Evolutionary conservation across 225 moss, liverwort and hornwort genomes (phyloP).

Genomic region (Lunularia cruciata): DNA sequence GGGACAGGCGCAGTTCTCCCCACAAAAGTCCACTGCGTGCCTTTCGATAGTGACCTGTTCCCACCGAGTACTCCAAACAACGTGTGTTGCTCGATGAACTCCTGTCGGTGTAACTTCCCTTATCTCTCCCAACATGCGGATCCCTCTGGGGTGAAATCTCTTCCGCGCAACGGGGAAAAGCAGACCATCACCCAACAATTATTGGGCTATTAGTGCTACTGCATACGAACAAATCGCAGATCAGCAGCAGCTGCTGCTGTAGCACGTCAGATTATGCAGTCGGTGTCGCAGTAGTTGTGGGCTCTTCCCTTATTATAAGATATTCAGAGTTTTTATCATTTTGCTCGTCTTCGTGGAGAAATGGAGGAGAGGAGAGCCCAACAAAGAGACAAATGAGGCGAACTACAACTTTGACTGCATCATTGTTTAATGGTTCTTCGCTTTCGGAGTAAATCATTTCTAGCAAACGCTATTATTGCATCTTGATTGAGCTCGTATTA

Average conservation of each 20-base stretch:
- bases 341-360: no score
- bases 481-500: not conserved
- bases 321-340: no score
- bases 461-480: not conserved
- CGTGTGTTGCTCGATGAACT: not conserved
- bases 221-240: not conserved
- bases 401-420: no score
- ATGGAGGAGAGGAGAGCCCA: not conserved
- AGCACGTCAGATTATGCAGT: no score
- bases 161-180: not conserved
- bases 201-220: not conserved
- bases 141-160: not conserved
- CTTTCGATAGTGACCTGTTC: constrained; percentile 11
- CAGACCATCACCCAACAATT: not conserved
- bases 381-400: not conserved
- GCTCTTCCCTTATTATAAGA: no score
- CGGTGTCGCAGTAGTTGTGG: no score
- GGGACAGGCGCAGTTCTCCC: not conserved
- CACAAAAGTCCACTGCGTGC: constrained; percentile 8
- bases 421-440: no score
- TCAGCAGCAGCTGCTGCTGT: no score
- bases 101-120: not conserved
- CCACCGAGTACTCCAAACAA: not conserved
- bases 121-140: not conserved
- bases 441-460: constrained; percentile 1